Evolutionary conservation across 768 basidiomycete species (phyloP).

Genomic region (Suillus clintonianus): DNA sequence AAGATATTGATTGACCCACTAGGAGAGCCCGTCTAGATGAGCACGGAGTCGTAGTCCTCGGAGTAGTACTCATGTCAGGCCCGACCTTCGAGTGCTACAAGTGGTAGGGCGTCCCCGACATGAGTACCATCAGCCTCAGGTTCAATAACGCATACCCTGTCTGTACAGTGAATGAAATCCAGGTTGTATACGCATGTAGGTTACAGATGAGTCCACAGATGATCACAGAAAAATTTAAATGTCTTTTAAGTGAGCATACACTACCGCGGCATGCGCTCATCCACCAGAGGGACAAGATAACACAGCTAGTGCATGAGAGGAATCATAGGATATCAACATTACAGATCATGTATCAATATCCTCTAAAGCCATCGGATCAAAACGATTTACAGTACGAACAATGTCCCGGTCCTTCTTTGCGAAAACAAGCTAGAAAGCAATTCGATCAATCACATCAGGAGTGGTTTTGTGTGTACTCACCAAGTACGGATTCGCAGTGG

Average conservation of each 20-base stretch:
- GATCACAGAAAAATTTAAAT: neutral
- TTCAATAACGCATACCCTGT: neutral
- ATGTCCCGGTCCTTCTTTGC: constrained; percentile 77
- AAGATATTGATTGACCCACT: neutral
- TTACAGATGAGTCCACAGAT: neutral
- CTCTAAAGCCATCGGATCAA: constrained; percentile 33
- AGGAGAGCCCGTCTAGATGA: neutral
- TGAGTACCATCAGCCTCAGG: neutral
- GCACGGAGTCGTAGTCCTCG: neutral
- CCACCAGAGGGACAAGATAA: neutral
- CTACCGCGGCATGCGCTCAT: neutral
- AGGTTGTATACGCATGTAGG: neutral
- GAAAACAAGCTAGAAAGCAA: constrained; percentile 67
- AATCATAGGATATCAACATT: constrained; percentile 26
- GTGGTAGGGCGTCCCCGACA: neutral
- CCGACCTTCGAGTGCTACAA: neutral
- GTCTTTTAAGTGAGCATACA: neutral
- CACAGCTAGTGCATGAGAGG: neutral
- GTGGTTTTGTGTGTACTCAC: constrained; percentile 43
- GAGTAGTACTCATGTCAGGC: neutral
- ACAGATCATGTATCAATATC: constrained; percentile 29
- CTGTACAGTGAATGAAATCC: neutral
- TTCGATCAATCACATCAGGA: constrained; percentile 1
- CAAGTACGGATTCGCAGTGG: constrained; percentile 87
- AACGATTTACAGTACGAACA: constrained; percentile 80